Conservation (phyloP, 1,284 basidiomycete species). For the Puccinia coronata region DNA sequence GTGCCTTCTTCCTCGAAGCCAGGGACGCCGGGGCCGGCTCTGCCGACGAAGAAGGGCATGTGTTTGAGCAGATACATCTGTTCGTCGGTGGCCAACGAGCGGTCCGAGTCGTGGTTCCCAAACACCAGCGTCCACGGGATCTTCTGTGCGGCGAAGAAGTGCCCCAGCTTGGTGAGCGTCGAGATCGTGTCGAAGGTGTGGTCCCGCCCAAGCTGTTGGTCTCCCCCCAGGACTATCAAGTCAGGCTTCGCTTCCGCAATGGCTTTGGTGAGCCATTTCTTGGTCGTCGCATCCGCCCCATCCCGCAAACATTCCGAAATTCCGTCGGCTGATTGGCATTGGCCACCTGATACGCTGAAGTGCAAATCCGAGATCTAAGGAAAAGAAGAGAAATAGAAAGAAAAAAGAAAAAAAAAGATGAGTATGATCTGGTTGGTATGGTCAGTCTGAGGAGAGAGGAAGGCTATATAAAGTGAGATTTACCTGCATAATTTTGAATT, state of each 20-base stretch:
- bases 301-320: slow-evolving; percentile 5
- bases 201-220: slow-evolving; percentile 51
- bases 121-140: slow-evolving; percentile 56
- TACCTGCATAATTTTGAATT: slow-evolving; percentile 48
- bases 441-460: not conserved
- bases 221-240: slow-evolving; percentile 34
- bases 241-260: slow-evolving; percentile 22
- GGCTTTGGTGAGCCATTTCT: slow-evolving; percentile 26
- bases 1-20: slow-evolving; percentile 17
- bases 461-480: not conserved
- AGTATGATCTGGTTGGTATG: not conserved
- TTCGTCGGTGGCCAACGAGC: slow-evolving; percentile 52
- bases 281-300: slow-evolving; percentile 31
- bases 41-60: slow-evolving; percentile 55
- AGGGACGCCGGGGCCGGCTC: slow-evolving; percentile 52
- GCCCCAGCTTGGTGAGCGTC: slow-evolving; percentile 53
- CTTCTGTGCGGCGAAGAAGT: slow-evolving; percentile 53
- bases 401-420: not conserved
- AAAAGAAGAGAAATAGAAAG: not conserved
- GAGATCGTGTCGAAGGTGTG: slow-evolving; percentile 56
- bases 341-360: slow-evolving; percentile 33
- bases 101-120: slow-evolving; percentile 58
- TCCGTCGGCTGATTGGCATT: slow-evolving; percentile 12
- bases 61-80: slow-evolving; percentile 54
- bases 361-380: slow-evolving; percentile 43